These are phyloP conservation scores for Trametes versicolor DNA, from an alignment of 1,284 basidiomycete species.

Conservation along the genomic window DNA sequence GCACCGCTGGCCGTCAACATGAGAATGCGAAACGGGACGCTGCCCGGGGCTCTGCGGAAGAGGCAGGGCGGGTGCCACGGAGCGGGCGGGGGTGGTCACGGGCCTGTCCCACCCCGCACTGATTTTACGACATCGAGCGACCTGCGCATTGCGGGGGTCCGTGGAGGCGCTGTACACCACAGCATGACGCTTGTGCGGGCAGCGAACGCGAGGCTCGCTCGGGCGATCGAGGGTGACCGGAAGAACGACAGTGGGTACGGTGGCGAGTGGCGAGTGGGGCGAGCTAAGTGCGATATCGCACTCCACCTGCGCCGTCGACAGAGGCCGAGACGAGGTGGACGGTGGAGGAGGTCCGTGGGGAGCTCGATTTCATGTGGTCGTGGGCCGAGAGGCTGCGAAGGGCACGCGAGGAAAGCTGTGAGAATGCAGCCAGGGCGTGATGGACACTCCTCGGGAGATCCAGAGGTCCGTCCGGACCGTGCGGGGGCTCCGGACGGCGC, in stretches of 20 bases:
- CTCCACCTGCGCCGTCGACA: not conserved
- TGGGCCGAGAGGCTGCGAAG: slow-evolving; percentile 7
- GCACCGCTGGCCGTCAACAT: slow-evolving; percentile 26
- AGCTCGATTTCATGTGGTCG: slow-evolving; percentile 4
- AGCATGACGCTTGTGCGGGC: slow-evolving; percentile 16
- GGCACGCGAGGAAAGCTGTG: slow-evolving; percentile 9
- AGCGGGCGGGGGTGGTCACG: slow-evolving; percentile 18
- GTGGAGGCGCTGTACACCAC: slow-evolving; percentile 17
- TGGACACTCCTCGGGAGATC: slow-evolving; percentile 32
- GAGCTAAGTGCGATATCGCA: not conserved
- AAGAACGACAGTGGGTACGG: slow-evolving; percentile 15
- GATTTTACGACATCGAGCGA: slow-evolving; percentile 25
- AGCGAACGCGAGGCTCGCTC: slow-evolving; percentile 9
- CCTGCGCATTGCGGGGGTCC: slow-evolving; percentile 23
- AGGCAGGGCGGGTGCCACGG: slow-evolving; percentile 23
- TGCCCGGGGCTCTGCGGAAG: slow-evolving; percentile 7
- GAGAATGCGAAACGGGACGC: slow-evolving; percentile 31
- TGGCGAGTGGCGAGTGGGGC: slow-evolving; percentile 20
- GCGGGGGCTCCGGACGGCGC: not conserved
- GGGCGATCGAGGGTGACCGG: slow-evolving; percentile 6
- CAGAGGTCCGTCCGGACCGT: slow-evolving; percentile 26
- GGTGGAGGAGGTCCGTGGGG: not conserved
- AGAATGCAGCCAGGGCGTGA: slow-evolving; percentile 15
- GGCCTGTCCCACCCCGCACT: slow-evolving; percentile 22
- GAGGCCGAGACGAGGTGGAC: slow-evolving; percentile 5